Percentiles rank a stretch among this genome's conserved stretches.
These are phyloP conservation scores for Teunomyces atbi DNA, from an alignment of 805 yeast genomes.

Conservation along the genomic window DNA sequence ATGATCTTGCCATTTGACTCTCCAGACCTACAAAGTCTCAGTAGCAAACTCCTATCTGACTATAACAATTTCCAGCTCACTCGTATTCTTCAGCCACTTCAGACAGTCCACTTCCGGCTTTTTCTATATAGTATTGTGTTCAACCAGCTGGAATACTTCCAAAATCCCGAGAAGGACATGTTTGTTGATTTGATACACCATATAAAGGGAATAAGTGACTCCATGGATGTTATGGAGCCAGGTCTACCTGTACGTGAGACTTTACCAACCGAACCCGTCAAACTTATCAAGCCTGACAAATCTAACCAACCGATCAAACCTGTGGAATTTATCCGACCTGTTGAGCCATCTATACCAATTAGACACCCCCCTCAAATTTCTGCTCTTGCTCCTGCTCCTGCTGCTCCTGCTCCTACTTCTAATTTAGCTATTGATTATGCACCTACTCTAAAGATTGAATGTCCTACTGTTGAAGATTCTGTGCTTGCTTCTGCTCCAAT, in stretches of 20 bases:
- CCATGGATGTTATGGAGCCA: too few species aligned
- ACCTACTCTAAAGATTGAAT: too few species aligned
- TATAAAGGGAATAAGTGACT: too few species aligned
- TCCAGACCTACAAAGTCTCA: too few species aligned
- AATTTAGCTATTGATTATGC: too few species aligned
- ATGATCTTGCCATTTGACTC: too few species aligned
- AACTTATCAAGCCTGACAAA: neutral
- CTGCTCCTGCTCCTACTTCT: neutral
- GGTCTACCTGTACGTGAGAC: too few species aligned
- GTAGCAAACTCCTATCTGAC: too few species aligned
- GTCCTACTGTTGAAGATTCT: too few species aligned
- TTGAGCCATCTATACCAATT: neutral
- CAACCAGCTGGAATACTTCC: neutral
- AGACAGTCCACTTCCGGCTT: neutral
- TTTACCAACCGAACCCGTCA: too few species aligned
- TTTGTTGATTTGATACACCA: neutral
- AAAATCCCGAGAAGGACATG: neutral
- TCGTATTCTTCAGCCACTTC: neutral
- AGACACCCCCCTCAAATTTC: neutral
- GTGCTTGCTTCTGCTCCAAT: too few species aligned
- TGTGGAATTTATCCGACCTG: neutral
- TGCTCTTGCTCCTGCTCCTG: neutral
- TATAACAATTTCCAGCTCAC: too few species aligned
- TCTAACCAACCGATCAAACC: neutral
- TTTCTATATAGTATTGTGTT: neutral